Evolutionary conservation across 78 protist genomes (phyloP).

Genomic region (Guillardia theta): DNA sequence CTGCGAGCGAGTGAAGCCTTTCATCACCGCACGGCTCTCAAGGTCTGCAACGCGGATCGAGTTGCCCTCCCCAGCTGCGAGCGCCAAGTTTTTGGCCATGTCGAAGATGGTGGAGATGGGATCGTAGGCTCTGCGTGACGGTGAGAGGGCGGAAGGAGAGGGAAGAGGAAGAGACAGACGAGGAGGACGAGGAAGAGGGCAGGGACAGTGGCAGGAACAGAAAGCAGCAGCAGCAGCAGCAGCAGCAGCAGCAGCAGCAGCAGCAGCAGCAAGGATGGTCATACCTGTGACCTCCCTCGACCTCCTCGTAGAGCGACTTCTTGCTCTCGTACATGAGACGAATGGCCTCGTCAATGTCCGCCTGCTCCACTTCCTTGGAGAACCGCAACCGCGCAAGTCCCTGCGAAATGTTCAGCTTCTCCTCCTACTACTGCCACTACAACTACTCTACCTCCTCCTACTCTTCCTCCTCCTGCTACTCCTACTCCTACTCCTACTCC

Average conservation of each 20-base stretch:
- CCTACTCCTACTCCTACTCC: too few relatives aligned
- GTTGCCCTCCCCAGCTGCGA: neutral
- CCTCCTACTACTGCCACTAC: too few relatives aligned
- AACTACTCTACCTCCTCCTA: too few relatives aligned
- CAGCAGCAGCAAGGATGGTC: too few relatives aligned
- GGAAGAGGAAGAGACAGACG: too few relatives aligned
- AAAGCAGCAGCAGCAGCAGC: too few relatives aligned
- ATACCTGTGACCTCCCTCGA: neutral
- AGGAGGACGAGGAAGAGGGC: too few relatives aligned
- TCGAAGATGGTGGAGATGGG: neutral
- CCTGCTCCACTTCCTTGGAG: neutral
- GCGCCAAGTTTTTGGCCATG: neutral
- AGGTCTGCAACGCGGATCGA: neutral
- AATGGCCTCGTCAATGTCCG: neutral
- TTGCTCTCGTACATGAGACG: slow-evolving; percentile 27
- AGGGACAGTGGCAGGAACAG: too few relatives aligned
- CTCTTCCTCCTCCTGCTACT: too few relatives aligned
- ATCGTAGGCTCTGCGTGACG: neutral
- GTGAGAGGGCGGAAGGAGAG: too few relatives aligned
- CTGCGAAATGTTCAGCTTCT: too few relatives aligned
- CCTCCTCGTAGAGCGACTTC: neutral
- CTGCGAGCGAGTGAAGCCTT: neutral
- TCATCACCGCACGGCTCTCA: neutral
- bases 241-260: too few relatives aligned
- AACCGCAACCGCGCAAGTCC: neutral